Evolutionary conservation across 768 basidiomycete genomes (phyloP).

Genomic region (Russula compacta): DNA sequence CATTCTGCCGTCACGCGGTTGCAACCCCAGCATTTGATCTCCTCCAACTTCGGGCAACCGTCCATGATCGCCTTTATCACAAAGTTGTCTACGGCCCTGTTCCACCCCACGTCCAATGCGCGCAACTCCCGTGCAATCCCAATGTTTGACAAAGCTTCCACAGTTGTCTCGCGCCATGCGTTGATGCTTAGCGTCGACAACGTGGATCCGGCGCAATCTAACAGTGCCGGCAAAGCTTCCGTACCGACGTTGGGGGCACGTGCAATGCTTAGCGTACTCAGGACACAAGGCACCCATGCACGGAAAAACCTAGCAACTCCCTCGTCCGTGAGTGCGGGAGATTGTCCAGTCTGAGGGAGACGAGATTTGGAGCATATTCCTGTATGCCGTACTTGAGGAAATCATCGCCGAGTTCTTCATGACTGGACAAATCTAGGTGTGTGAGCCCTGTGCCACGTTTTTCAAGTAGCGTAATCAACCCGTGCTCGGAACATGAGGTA

Average conservation of each 20-base stretch:
- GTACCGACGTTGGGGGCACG: slow-evolving; percentile 13
- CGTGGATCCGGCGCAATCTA: slow-evolving; percentile 54
- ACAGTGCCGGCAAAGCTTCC: slow-evolving; percentile 35
- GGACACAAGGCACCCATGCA: slow-evolving; percentile 32
- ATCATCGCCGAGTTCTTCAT: slow-evolving; percentile 49
- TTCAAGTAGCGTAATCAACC: slow-evolving; percentile 46
- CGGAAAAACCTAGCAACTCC: slow-evolving; percentile 65
- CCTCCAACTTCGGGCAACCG: slow-evolving; percentile 32
- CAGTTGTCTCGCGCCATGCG: slow-evolving; percentile 57
- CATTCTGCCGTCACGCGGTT: slow-evolving; percentile 39
- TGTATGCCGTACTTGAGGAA: slow-evolving; percentile 55
- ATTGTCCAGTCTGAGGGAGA: slow-evolving; percentile 44
- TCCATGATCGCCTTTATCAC: slow-evolving; percentile 61
- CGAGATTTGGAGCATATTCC: slow-evolving; percentile 38
- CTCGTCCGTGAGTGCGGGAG: slow-evolving; percentile 57
- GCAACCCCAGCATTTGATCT: slow-evolving; percentile 49
- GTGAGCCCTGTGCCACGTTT: slow-evolving; percentile 46
- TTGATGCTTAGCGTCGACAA: slow-evolving; percentile 65
- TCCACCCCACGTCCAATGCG: slow-evolving; percentile 77
- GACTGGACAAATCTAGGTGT: slow-evolving; percentile 63
- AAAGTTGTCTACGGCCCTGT: slow-evolving; percentile 75
- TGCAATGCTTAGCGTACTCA: slow-evolving; percentile 30
- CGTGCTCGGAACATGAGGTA: slow-evolving; percentile 44
- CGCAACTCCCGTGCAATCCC: slow-evolving; percentile 34
- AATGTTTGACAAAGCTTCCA: slow-evolving; percentile 36